Evolutionary conservation across 306 rosid species (phyloP).

Genomic region (Alnus rubra): DNA sequence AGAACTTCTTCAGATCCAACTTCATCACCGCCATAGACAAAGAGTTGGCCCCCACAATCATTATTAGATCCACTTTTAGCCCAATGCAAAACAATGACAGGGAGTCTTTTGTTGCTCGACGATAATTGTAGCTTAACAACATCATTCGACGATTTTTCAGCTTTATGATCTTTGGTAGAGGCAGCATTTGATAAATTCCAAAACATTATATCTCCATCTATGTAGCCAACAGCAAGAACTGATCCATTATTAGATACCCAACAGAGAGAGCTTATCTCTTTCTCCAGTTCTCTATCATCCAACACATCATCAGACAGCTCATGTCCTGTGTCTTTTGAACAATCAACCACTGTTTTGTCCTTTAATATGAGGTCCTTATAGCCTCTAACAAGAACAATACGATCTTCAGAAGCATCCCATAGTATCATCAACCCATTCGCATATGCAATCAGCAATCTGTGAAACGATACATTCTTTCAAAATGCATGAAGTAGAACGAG

Average conservation of each 20-base stretch:
- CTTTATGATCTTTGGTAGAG: constrained; percentile 41
- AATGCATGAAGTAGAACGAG: constrained; percentile 11
- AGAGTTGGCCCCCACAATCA: constrained; percentile 54
- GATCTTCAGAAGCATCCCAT: constrained; percentile 89
- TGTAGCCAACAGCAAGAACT: constrained; percentile 72
- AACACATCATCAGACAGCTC: constrained; percentile 43
- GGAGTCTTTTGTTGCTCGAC: constrained; percentile 68
- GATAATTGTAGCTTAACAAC: constrained; percentile 78
- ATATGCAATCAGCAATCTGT: constrained; percentile 77
- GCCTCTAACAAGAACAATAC: constrained; percentile 68
- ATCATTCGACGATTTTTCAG: constrained; percentile 39
- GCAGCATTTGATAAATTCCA: constrained; percentile 67
- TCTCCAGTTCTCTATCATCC: constrained; percentile 52
- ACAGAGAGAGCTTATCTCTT: constrained; percentile 83
- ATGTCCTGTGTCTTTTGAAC: constrained; percentile 35
- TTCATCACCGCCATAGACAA: constrained; percentile 85
- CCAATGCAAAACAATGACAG: constrained; percentile 72
- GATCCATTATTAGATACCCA: constrained; percentile 84
- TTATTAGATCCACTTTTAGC: constrained; percentile 39
- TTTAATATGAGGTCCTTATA: constrained; percentile 55
- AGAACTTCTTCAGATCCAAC: constrained; percentile 86
- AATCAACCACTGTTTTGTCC: constrained; percentile 36
- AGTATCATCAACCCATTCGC: constrained; percentile 78
- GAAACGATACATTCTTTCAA: constrained; percentile 35
- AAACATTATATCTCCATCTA: constrained; percentile 89